A percentile compares a stretch with the other conserved stretches of the same genome.
These are phyloP conservation scores for Ogataea nitratoaversa DNA, from an alignment of 805 yeast genomes.

Conservation along the genomic window DNA sequence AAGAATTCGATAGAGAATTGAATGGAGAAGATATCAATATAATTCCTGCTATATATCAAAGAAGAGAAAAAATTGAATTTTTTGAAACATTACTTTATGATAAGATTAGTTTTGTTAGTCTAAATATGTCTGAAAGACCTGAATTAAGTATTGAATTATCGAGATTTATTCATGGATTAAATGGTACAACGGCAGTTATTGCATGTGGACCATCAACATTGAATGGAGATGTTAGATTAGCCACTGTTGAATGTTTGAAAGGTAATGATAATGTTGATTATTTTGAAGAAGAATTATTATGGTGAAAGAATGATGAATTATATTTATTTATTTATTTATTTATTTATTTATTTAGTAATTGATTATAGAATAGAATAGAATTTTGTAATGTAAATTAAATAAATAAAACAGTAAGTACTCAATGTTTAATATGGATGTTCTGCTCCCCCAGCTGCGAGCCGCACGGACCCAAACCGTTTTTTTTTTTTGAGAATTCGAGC, in stretches of 20 bases:
- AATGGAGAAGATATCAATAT: neutral
- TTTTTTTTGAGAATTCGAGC: too few species aligned
- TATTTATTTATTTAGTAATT: too few species aligned
- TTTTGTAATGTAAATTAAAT: too few species aligned
- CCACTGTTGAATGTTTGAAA: constrained; percentile 28
- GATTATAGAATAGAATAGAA: too few species aligned
- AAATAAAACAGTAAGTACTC: too few species aligned
- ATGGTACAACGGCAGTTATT: constrained; percentile 30
- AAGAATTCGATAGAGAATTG: neutral
- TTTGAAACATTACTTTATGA: constrained; percentile 16
- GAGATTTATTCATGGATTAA: constrained; percentile 11
- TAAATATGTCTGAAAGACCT: constrained; percentile 25
- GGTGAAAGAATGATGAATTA: constrained; percentile 21
- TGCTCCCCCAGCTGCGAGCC: too few species aligned
- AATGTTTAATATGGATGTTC: too few species aligned
- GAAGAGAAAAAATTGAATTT: constrained; percentile 11
- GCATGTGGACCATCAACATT: constrained; percentile 35
- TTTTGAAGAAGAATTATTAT: constrained; percentile 35
- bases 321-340: neutral
- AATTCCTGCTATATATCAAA: constrained; percentile 2
- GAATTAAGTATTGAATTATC: constrained; percentile 20
- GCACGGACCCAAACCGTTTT: too few species aligned
- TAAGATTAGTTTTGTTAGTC: constrained; percentile 16
- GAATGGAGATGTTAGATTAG: constrained; percentile 31
- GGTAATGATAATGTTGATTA: constrained; percentile 29